Conservation (phyloP, 2,329 filamentous ascomycete genomes). For the Fusarium piperis region DNA sequence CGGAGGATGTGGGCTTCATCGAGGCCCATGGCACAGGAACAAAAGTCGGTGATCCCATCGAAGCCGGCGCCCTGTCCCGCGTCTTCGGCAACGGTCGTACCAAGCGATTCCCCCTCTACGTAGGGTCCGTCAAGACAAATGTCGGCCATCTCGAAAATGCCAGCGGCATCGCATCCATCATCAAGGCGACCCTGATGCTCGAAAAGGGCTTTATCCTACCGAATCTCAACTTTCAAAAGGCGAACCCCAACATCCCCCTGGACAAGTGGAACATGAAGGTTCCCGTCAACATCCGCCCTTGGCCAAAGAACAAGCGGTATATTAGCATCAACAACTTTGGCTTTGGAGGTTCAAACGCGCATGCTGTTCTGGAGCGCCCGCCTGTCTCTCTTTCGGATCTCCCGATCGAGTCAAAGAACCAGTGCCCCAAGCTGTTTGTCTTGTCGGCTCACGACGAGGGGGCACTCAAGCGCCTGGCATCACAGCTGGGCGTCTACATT, state of each 20-base stretch:
- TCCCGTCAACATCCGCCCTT: background rate
- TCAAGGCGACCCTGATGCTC: conserved; percentile 25
- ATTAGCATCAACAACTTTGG: conserved; percentile 16
- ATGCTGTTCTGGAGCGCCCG: conserved; percentile 1
- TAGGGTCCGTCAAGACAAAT: conserved; percentile 28
- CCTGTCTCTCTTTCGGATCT: background rate
- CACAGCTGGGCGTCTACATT: background rate
- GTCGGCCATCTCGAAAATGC: conserved; percentile 20
- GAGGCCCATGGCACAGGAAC: conserved; percentile 23
- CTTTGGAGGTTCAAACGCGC: conserved; percentile 12
- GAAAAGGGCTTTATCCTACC: conserved; percentile 20
- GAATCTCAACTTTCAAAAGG: conserved; percentile 10
- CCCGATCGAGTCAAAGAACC: background rate
- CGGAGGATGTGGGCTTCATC: background rate
- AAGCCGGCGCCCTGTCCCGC: background rate
- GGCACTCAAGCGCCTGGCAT: background rate
- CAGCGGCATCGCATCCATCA: conserved; percentile 12
- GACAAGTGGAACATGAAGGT: conserved; percentile 13
- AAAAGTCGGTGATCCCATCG: conserved; percentile 13
- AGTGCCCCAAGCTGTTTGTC: background rate
- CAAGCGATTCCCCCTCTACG: background rate
- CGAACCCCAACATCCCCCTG: conserved; percentile 3
- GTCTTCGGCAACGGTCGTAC: conserved; percentile 10
- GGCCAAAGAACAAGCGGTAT: background rate
- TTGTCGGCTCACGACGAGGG: conserved; percentile 13